Evolutionary conservation across 306 rosid genomes (phyloP).

Genomic region (Echinosophora koreensis): DNA sequence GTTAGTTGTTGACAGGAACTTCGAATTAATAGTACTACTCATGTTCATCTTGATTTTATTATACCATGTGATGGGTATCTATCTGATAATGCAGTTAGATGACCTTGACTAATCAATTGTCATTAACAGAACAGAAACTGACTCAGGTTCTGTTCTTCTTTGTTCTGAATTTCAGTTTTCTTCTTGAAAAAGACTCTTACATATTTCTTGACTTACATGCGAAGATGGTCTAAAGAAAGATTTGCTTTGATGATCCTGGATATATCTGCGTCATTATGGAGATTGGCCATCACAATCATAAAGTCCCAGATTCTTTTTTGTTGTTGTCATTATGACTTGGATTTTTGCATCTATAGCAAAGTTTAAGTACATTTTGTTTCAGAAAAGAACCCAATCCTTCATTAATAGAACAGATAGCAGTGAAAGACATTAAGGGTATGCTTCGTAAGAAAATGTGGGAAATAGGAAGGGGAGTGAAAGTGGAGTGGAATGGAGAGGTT

Average conservation of each 20-base stretch:
- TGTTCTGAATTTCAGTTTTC: too few relatives aligned
- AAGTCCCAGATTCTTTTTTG: conserved; percentile 45
- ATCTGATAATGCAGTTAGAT: too few relatives aligned
- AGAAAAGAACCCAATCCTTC: conserved; percentile 41
- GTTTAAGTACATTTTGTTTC: conserved; percentile 40
- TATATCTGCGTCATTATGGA: conserved; percentile 51
- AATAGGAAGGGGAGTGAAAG: conserved; percentile 20
- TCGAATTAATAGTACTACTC: too few relatives aligned
- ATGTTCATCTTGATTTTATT: too few relatives aligned
- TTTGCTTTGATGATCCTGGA: conserved; percentile 71
- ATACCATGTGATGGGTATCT: too few relatives aligned
- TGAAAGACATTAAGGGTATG: conserved; percentile 4
- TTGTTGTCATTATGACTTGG: conserved; percentile 54
- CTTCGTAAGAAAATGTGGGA: conserved; percentile 23
- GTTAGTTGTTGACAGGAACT: too few relatives aligned
- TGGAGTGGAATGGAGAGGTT: too few relatives aligned
- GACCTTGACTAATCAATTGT: too few relatives aligned
- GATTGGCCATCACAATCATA: conserved; percentile 50
- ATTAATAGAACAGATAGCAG: conserved; percentile 29
- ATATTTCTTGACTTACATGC: conserved; percentile 55
- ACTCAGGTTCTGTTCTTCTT: too few relatives aligned
- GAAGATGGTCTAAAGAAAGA: conserved; percentile 60
- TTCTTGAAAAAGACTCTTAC: neutral
- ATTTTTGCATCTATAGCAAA: conserved; percentile 54
- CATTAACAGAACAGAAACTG: too few relatives aligned